Conservation (phyloP, 2,329 filamentous ascomycete genomes). For the Penicillium sp. region DNA sequence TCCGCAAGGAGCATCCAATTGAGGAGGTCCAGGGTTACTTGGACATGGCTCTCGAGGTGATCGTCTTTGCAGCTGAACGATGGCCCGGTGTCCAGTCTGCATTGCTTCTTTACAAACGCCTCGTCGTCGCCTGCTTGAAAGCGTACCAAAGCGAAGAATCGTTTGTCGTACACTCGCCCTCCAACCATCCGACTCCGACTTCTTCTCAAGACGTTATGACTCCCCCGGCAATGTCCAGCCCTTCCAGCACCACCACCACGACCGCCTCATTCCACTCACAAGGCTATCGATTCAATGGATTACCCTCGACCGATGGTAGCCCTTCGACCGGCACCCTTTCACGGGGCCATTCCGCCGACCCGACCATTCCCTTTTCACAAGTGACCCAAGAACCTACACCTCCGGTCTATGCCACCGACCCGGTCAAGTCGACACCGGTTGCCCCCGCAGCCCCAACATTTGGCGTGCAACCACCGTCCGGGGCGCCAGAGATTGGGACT, state of each 20-base stretch:
- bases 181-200: slow-evolving; percentile 41
- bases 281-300: slow-evolving; percentile 25
- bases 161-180: slow-evolving; percentile 52
- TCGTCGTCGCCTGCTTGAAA: slow-evolving; percentile 81
- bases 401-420: slow-evolving; percentile 16
- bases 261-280: slow-evolving; percentile 37
- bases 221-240: slow-evolving; percentile 42
- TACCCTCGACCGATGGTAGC: slow-evolving; percentile 27
- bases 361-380: slow-evolving; percentile 25
- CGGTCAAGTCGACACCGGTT: slow-evolving; percentile 19
- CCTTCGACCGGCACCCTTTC: slow-evolving; percentile 34
- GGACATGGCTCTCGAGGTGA: slow-evolving; percentile 70
- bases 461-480: slow-evolving; percentile 17
- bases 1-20: slow-evolving; percentile 68
- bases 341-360: slow-evolving; percentile 36
- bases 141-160: slow-evolving; percentile 69
- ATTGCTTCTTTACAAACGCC: slow-evolving; percentile 78
- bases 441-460: slow-evolving; percentile 9
- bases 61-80: slow-evolving; percentile 75
- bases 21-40: slow-evolving; percentile 76
- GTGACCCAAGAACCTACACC: slow-evolving; percentile 23
- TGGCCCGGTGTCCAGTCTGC: slow-evolving; percentile 91
- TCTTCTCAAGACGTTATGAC: slow-evolving; percentile 41
- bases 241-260: slow-evolving; percentile 40
- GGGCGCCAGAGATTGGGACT: slow-evolving; percentile 13